Evolutionary conservation across 192 early-diverging fungal genomes (phyloP).

Genomic region (Podila minutissima): DNA sequence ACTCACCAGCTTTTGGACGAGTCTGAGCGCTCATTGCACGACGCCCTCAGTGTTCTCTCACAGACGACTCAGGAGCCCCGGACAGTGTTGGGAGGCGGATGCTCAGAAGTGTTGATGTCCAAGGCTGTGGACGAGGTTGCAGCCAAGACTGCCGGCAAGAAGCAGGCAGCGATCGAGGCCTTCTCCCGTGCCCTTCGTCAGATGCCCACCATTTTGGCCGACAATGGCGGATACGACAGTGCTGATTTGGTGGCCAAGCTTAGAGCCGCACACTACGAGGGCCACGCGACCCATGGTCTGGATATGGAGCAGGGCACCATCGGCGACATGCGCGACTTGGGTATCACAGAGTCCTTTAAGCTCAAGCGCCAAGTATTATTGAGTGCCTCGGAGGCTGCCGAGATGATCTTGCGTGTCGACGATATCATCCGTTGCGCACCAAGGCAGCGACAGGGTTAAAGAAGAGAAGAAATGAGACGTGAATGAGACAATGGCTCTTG

Average conservation of each 20-base stretch:
- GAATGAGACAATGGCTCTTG: background rate
- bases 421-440: slow-evolving; percentile 97
- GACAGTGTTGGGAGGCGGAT: slow-evolving; percentile 95
- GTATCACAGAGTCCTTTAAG: slow-evolving; percentile 97
- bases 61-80: slow-evolving; percentile 95
- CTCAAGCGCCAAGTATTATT: slow-evolving; percentile 94
- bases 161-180: slow-evolving; percentile 93
- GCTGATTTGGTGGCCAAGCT: slow-evolving; percentile 93
- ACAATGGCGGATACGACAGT: slow-evolving; percentile 97
- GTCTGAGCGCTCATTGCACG: slow-evolving; percentile 96
- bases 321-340: slow-evolving; percentile 83
- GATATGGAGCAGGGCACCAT: slow-evolving; percentile 89
- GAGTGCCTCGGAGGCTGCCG: slow-evolving; percentile 94
- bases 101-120: slow-evolving; percentile 97
- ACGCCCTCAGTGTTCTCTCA: slow-evolving; percentile 94
- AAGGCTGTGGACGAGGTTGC: slow-evolving; percentile 96
- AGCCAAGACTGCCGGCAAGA: slow-evolving; percentile 91
- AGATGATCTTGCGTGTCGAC: slow-evolving; percentile 98
- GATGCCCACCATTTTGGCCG: slow-evolving; percentile 97
- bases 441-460: slow-evolving; percentile 28
- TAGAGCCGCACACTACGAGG: slow-evolving; percentile 93
- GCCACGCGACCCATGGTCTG: slow-evolving; percentile 78
- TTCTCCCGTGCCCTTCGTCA: slow-evolving; percentile 95
- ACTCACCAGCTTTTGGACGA: slow-evolving; percentile 96
- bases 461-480: background rate